Percentiles rank a stretch among this genome's conserved stretches.
Evolutionary conservation across 2,329 filamentous ascomycete species (phyloP).

Genomic region (Periconia macrospinosa): DNA sequence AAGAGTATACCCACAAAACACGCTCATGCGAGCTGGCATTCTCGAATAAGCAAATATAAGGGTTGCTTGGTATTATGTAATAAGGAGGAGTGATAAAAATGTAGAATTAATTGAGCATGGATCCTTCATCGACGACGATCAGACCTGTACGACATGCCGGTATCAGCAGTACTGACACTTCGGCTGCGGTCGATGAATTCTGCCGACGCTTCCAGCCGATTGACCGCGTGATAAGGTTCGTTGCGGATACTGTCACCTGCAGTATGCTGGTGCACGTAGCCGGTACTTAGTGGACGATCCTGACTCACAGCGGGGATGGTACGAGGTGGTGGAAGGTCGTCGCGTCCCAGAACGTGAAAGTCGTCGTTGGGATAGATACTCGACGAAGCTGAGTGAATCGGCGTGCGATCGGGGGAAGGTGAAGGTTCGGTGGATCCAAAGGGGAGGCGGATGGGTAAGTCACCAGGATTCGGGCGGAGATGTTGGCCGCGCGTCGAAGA

Average conservation of each 20-base stretch:
- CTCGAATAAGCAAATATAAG: no score
- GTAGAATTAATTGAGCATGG: neutral
- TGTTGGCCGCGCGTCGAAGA: slow-evolving; percentile 20
- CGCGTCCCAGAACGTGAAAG: slow-evolving; percentile 12
- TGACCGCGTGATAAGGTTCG: slow-evolving; percentile 30
- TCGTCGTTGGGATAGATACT: slow-evolving; percentile 35
- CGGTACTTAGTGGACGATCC: slow-evolving; percentile 40
- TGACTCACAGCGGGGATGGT: slow-evolving; percentile 1
- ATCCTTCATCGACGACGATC: slow-evolving; percentile 1
- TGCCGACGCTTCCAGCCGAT: slow-evolving; percentile 38
- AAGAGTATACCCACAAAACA: no score
- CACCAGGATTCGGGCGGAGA: slow-evolving; percentile 26
- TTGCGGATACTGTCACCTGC: slow-evolving; percentile 42
- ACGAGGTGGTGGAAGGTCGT: slow-evolving; percentile 17
- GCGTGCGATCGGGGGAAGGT: slow-evolving; percentile 39
- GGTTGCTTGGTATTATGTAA: no score
- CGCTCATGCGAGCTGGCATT: no score
- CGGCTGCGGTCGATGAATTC: slow-evolving; percentile 41
- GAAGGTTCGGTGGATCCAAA: slow-evolving; percentile 42
- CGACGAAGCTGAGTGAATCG: slow-evolving; percentile 37
- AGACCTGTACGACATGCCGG: slow-evolving; percentile 18
- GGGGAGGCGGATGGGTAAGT: slow-evolving; percentile 34
- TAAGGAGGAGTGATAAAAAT: no score
- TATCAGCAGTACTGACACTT: slow-evolving; percentile 36
- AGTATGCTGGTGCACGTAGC: slow-evolving; percentile 42